These are phyloP conservation scores for Anthracocystis panici-leucophaei DNA, from an alignment of 1,284 basidiomycete species.

Conservation along the genomic window DNA sequence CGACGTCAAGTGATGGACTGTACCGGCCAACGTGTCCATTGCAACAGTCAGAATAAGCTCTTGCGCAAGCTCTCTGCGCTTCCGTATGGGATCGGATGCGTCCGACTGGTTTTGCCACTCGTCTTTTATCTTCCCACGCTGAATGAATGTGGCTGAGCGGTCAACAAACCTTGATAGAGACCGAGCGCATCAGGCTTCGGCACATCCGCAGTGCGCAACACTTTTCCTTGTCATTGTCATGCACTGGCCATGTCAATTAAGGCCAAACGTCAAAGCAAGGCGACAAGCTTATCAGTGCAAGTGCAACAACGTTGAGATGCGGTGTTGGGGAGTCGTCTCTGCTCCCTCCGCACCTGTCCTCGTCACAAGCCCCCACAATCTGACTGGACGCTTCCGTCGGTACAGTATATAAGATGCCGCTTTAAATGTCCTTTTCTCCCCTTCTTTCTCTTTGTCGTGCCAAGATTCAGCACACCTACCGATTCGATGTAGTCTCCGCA, in stretches of 20 bases:
- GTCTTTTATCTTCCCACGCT: background rate
- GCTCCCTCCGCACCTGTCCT: background rate
- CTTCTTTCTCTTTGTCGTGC: background rate
- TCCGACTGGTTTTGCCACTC: background rate
- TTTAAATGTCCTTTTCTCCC: background rate
- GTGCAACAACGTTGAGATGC: background rate
- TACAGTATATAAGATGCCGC: background rate
- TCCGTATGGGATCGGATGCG: background rate
- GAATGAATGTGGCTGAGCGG: too few species aligned
- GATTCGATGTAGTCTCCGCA: conserved; percentile 2
- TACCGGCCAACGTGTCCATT: background rate
- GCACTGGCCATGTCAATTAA: background rate
- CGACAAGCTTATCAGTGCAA: background rate
- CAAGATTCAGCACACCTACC: background rate
- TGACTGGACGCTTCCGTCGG: background rate
- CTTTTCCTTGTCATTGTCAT: background rate
- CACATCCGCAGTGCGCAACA: conserved; percentile 1
- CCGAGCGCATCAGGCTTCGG: background rate
- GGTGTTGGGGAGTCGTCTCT: background rate
- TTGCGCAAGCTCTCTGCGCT: background rate
- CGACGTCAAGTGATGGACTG: conserved; percentile 1
- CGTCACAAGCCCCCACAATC: background rate
- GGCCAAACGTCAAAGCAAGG: background rate
- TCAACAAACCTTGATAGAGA: conserved; percentile 1
- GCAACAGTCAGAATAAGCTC: background rate